Base-by-base conservation (phyloP, 352 stramenopile genomes). In the Phytophthora pisi region DNA sequence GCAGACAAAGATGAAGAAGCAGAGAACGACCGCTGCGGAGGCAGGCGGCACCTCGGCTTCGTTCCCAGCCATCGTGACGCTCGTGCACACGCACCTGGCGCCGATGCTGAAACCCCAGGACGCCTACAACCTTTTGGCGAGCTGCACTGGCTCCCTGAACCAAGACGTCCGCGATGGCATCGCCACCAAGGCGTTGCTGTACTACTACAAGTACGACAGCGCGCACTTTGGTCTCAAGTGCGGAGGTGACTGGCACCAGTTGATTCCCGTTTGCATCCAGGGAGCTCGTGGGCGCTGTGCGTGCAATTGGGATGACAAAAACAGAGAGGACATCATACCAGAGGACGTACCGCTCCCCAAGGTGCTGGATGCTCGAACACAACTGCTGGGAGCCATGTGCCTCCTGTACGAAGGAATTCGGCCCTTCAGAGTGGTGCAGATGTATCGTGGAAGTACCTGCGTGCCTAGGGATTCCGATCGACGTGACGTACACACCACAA, bases 361-460 rank as follows among this genome's bases (percentile, higher is more conserved):
- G 18, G 28, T 51, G 13, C 40, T 59, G 7, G 28, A 66, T 16
- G 40, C 59, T 30, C 50, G 59, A 24, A 28, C 43, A 5, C 24
- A 60, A 8, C 16, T 60, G 24, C 51, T 66, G n/a, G 9, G 54
- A 15, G 42, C 51, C 10, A 54, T 53, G 50, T 51, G 51, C 26
- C 31, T 66, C 15, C 15, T 66, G 7, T 53, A 53, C 23, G n/a
- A 66, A 66, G 50, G 49, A 31, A 40, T 66, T 16, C 16, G 16
- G 5, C 24, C 23, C 38, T 66, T 58, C 26, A 45, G 51, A 26
- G 49, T 65, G 23, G 30, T 58, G 58, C 49, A 58, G 30, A 13
- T 66, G 38, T 38, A 36, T 18, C 38, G 16, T 38, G 40, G 26
- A 40, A 7, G 26, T 11, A 40, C 18, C 11, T 53, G 34, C 26